phyloP scores from a whole-genome alignment of 208 protist species.

The Tritrichomonas foetus region DNA sequence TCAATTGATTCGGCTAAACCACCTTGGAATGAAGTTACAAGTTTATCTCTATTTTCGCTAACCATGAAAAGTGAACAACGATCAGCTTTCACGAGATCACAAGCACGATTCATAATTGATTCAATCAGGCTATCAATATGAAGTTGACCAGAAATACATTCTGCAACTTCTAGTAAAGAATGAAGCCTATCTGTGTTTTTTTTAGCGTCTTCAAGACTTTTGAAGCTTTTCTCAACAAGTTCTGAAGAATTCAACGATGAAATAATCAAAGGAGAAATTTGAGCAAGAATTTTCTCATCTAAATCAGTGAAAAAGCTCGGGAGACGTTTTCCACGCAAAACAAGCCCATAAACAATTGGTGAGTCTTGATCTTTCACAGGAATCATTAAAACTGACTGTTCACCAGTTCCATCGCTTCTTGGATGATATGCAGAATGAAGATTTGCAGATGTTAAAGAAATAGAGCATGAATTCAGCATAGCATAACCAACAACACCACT shows the following conservation, averaged over 20 bases:
- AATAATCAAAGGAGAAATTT: not conserved
- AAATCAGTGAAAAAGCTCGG: not conserved
- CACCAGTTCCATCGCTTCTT: not conserved
- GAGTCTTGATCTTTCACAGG: not conserved
- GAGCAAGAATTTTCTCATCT: not conserved
- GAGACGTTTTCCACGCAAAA: not conserved
- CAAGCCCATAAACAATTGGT: not conserved
- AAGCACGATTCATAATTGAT: not conserved
- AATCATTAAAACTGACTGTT: not conserved
- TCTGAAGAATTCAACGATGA: not conserved
- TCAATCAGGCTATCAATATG: not conserved
- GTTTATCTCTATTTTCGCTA: not conserved
- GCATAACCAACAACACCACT: not conserved
- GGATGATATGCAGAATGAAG: not conserved
- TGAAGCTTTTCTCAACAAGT: not conserved
- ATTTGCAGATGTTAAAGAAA: not conserved
- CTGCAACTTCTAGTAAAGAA: not conserved
- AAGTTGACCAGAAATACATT: not conserved
- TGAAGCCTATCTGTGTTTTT: not conserved
- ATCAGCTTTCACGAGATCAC: conserved; percentile 6
- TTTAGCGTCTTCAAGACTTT: not conserved
- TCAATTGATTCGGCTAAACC: not conserved
- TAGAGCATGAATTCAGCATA: not conserved
- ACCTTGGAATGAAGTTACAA: not conserved
- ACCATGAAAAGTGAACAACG: conserved; percentile 31